phyloP scores from a whole-genome alignment of 1,284 basidiomycete species.

The Rhodotorula glutinis region DNA sequence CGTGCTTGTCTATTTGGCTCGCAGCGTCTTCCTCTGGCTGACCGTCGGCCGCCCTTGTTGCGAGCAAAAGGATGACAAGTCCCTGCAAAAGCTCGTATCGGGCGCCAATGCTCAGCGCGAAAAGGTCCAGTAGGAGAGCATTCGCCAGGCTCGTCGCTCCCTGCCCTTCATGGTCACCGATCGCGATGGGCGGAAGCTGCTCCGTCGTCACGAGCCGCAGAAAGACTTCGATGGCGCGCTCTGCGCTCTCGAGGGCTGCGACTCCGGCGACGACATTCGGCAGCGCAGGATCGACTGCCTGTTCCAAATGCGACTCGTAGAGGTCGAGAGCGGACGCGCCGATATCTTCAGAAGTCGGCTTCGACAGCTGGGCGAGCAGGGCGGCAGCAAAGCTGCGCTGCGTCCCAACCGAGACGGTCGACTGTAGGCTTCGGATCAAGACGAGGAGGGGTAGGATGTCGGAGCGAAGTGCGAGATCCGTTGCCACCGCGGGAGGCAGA shows the following conservation, averaged over 20 bases:
- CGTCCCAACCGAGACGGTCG: slow-evolving; percentile 3
- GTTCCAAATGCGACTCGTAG: slow-evolving; percentile 44
- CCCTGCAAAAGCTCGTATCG: slow-evolving; percentile 48
- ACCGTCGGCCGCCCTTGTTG: slow-evolving; percentile 41
- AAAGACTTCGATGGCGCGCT: slow-evolving; percentile 25
- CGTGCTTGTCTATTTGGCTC: slow-evolving; percentile 8
- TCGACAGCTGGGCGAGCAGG: slow-evolving; percentile 21
- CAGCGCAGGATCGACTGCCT: slow-evolving; percentile 37
- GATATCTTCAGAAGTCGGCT: slow-evolving; percentile 24
- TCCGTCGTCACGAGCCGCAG: slow-evolving; percentile 17
- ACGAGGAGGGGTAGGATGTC: slow-evolving; percentile 42
- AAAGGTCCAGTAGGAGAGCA: slow-evolving; percentile 45
- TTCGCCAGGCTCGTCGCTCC: slow-evolving; percentile 45
- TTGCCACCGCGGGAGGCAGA: slow-evolving; percentile 40
- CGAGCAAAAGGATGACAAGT: slow-evolving; percentile 47
- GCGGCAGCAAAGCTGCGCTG: slow-evolving; percentile 34
- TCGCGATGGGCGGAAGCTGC: slow-evolving; percentile 17
- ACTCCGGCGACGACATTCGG: slow-evolving; percentile 11
- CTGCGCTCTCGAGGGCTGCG: slow-evolving; percentile 15
- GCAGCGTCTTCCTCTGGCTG: slow-evolving; percentile 11
- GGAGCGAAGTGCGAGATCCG: slow-evolving; percentile 40
- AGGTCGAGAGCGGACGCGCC: slow-evolving; percentile 40
- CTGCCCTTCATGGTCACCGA: slow-evolving; percentile 39
- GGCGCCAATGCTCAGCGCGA: slow-evolving; percentile 42
- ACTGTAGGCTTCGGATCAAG: slow-evolving; percentile 12